Base-by-base conservation (phyloP, 768 basidiomycete genomes). In the Lyophyllum decastes region DNA sequence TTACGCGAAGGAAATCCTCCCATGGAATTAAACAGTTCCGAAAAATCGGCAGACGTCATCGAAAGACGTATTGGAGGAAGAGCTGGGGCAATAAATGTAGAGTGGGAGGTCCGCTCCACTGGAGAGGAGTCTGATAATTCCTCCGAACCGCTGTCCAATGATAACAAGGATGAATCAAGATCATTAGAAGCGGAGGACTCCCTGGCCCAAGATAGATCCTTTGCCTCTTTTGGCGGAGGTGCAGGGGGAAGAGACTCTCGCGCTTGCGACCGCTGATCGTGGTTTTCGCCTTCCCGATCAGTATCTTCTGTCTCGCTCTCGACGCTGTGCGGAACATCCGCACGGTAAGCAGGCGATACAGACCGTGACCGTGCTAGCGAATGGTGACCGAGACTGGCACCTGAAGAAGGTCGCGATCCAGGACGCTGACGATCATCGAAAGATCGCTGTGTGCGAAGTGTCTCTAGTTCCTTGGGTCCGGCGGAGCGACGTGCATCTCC, bases 51-150 rank as follows among this genome's bases (percentile, higher is more conserved):
- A 46, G 86, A 82, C 57, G 85, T 89, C 75, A 96, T 81, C 16
- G 94, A 95, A 70, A 96, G 89, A n/a, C 92, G 86, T 66, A 96
- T 94, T 0, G 92, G 92, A 2, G 94, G 94, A 26, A 95, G 77
- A 2, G 92, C 90, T 38, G 94, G 94, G 0, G 92, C 90, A 49
- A 93, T 91, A 69, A 89, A 90, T 19, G 92, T 92, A 6, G 89
- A 78, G 64, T 82, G 82, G 8, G 88, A 86, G 11, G 82, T 85
- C 43, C 79, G 82, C 67, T 90, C 84, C 27, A 90, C 82, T 0
- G 86, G 83, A 1, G 85, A 83, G 11, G 83, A 83, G 61, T 89
- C 88, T 16, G 74, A 73, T 55, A 72, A 60, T 21, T 81, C 79
- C 21, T 82, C 80, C 2, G 76, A 79, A 49, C 70, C 71, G 48